Conservation (phyloP, 352 stramenopile genomes). For the Globisporangium okanoganense region DNA sequence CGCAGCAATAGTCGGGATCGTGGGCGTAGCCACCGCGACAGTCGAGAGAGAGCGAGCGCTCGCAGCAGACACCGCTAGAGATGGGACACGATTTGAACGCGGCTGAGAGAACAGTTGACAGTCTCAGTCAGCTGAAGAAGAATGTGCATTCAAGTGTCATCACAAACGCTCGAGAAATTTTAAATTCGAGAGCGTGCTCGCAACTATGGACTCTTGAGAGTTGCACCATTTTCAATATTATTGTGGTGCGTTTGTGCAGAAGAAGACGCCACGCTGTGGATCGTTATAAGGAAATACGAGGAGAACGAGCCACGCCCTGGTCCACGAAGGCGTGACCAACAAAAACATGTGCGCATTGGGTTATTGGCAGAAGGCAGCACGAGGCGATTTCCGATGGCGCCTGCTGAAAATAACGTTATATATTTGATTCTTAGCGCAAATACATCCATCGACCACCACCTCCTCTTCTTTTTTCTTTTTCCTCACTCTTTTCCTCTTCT, state of each 20-base stretch:
- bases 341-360: not conserved
- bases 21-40: conserved; percentile 12
- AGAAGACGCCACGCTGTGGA: too few relatives aligned
- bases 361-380: not conserved
- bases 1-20: conserved; percentile 25
- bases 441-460: conserved; percentile 11
- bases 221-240: too few relatives aligned
- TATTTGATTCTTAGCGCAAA: conserved; percentile 18
- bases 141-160: too few relatives aligned
- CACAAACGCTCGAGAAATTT: too few relatives aligned
- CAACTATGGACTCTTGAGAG: too few relatives aligned
- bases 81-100: not conserved
- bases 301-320: too few relatives aligned
- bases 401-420: conserved; percentile 37
- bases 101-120: not conserved
- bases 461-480: not conserved
- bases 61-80: conserved; percentile 10
- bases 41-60: conserved; percentile 9
- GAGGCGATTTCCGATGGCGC: not conserved
- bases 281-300: too few relatives aligned
- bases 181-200: too few relatives aligned
- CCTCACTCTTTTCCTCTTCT: not conserved
- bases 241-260: too few relatives aligned
- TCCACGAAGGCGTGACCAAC: too few relatives aligned
- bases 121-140: too few relatives aligned